Percentiles rank a stretch among this genome's conserved stretches.
Evolutionary conservation across 371 early-diverging fungal genomes (phyloP).

Genomic region (Sanchytrium tribonematis): DNA sequence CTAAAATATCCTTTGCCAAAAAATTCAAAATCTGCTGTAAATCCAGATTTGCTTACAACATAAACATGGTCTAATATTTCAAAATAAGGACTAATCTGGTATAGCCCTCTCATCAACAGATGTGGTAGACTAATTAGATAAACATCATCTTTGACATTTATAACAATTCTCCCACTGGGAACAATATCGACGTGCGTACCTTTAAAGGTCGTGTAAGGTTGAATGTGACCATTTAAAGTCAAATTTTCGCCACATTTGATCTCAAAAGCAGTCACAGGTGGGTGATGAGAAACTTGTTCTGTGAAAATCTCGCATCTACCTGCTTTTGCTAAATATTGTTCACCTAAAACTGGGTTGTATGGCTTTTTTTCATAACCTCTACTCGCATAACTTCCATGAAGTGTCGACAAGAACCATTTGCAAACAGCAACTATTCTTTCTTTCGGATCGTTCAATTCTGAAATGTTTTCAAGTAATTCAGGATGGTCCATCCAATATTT

Average conservation of each 20-base stretch:
- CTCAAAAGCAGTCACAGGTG: slow-evolving; percentile 27
- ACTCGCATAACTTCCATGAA: slow-evolving; percentile 36
- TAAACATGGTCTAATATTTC: slow-evolving; percentile 39
- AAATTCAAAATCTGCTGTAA: slow-evolving; percentile 33
- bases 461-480: slow-evolving; percentile 21
- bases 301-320: slow-evolving; percentile 15
- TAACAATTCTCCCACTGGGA: slow-evolving; percentile 13
- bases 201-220: slow-evolving; percentile 42
- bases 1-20: slow-evolving; percentile 42
- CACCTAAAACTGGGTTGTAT: slow-evolving; percentile 28
- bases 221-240: slow-evolving; percentile 27
- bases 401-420: slow-evolving; percentile 46
- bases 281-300: slow-evolving; percentile 30
- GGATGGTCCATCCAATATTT: slow-evolving; percentile 12
- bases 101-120: slow-evolving; percentile 41
- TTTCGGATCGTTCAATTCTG: neutral
- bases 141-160: slow-evolving; percentile 21
- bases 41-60: slow-evolving; percentile 33
- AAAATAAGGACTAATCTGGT: slow-evolving; percentile 44
- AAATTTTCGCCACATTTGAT: slow-evolving; percentile 24
- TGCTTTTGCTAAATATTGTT: slow-evolving; percentile 14
- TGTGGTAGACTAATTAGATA: slow-evolving; percentile 43
- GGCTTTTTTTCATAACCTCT: slow-evolving; percentile 29
- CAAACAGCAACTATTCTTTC: slow-evolving; percentile 39
- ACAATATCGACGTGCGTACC: slow-evolving; percentile 39